Evolutionary conservation across 1,139 yeast species (phyloP).

Genomic region (Taphrina pruni): DNA sequence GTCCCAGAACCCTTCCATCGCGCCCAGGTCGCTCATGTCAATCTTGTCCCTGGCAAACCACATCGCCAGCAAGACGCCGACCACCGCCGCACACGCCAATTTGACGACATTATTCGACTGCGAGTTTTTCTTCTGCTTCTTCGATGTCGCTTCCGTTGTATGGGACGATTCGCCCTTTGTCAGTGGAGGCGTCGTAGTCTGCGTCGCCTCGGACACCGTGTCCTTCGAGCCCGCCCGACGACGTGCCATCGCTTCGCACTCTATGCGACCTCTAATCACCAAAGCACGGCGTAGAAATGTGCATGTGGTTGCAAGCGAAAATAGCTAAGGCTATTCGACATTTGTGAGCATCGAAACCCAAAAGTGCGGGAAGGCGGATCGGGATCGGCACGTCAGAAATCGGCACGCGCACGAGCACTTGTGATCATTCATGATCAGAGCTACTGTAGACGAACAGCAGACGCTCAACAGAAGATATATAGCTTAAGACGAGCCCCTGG

Average conservation of each 20-base stretch:
- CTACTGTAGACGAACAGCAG: no score
- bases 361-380: constrained; percentile 5
- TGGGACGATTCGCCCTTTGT: background rate
- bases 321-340: background rate
- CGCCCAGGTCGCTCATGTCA: constrained; percentile 61
- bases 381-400: constrained; percentile 7
- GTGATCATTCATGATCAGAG: no score
- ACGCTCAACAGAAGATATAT: no score
- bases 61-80: constrained; percentile 71
- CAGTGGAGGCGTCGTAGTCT: constrained; percentile 10
- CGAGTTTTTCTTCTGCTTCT: background rate
- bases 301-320: no score
- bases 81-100: constrained; percentile 59
- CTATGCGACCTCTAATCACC: no score
- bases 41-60: constrained; percentile 60
- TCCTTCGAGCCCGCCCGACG: constrained; percentile 10
- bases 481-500: no score
- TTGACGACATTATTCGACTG: constrained; percentile 8
- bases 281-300: no score
- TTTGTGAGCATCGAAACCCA: background rate
- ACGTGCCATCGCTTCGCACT: constrained; percentile 12
- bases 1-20: constrained; percentile 50
- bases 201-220: constrained; percentile 22
- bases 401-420: no score
- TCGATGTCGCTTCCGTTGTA: background rate